These are phyloP conservation scores for Cyclotella baltica DNA, from an alignment of 108 stramenopile genomes.

Conservation along the genomic window DNA sequence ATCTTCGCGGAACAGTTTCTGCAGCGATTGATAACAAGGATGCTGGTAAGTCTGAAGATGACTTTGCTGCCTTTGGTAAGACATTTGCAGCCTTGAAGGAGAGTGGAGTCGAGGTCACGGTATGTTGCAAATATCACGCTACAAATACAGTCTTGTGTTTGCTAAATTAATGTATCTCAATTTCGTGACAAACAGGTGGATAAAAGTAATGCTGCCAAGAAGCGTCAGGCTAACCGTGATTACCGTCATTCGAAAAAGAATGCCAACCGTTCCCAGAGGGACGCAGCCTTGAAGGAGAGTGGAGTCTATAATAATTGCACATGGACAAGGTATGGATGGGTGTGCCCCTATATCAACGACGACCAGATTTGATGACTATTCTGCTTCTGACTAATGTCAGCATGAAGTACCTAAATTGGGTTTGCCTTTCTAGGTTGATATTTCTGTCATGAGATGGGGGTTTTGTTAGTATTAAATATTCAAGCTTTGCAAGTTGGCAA, in stretches of 20 bases:
- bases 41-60: too few relatives aligned
- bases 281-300: neutral
- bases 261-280: neutral
- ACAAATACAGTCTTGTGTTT: neutral
- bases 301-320: neutral
- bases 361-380: too few relatives aligned
- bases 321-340: too few relatives aligned
- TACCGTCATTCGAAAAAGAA: neutral
- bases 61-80: neutral
- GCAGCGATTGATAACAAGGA: neutral
- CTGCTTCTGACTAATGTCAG: too few relatives aligned
- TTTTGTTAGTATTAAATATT: too few relatives aligned
- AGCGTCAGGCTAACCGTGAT: neutral
- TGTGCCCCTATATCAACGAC: neutral
- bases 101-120: neutral
- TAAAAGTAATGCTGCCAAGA: neutral
- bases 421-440: too few relatives aligned
- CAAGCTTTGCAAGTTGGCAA: too few relatives aligned
- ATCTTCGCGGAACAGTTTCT: neutral
- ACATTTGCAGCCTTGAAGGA: too few relatives aligned
- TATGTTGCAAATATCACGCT: neutral
- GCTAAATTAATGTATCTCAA: neutral
- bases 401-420: too few relatives aligned
- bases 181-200: neutral
- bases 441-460: too few relatives aligned